These are phyloP conservation scores for Solanum chaucha DNA, from an alignment of 257 asterid species.

Conservation along the genomic window DNA sequence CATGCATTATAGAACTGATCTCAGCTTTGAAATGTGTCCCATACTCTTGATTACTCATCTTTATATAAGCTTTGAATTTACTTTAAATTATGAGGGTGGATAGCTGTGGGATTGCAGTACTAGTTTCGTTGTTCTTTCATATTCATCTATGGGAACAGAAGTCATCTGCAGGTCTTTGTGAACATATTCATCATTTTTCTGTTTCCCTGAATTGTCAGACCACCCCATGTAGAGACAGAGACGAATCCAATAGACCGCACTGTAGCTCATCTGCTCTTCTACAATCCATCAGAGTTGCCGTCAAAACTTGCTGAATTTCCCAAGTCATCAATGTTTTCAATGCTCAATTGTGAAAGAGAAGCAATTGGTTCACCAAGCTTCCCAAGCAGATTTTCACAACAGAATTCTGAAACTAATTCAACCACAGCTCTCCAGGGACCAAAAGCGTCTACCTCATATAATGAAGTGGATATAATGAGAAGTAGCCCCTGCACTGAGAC, in stretches of 20 bases:
- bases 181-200: neutral
- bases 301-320: slow-evolving; percentile 43
- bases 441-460: slow-evolving; percentile 18
- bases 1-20: neutral
- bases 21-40: neutral
- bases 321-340: slow-evolving; percentile 38
- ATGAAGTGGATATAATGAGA: slow-evolving; percentile 19
- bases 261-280: slow-evolving; percentile 85
- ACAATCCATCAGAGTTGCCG: slow-evolving; percentile 39
- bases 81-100: neutral
- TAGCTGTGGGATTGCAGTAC: neutral
- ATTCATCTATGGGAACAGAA: neutral
- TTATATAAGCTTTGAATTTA: neutral
- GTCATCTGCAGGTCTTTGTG: neutral
- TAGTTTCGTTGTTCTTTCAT: neutral
- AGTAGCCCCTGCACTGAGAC: slow-evolving; percentile 15
- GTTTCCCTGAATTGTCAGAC: slow-evolving; percentile 35
- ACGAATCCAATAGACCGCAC: slow-evolving; percentile 84
- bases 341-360: slow-evolving; percentile 28
- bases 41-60: neutral
- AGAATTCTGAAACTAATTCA: slow-evolving; percentile 22
- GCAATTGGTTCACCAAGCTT: slow-evolving; percentile 15
- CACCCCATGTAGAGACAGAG: slow-evolving; percentile 50
- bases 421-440: slow-evolving; percentile 28
- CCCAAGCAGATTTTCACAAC: slow-evolving; percentile 14